phyloP scores from a whole-genome alignment of 192 early-diverging fungal species.

The Linnemannia schmuckeri region DNA sequence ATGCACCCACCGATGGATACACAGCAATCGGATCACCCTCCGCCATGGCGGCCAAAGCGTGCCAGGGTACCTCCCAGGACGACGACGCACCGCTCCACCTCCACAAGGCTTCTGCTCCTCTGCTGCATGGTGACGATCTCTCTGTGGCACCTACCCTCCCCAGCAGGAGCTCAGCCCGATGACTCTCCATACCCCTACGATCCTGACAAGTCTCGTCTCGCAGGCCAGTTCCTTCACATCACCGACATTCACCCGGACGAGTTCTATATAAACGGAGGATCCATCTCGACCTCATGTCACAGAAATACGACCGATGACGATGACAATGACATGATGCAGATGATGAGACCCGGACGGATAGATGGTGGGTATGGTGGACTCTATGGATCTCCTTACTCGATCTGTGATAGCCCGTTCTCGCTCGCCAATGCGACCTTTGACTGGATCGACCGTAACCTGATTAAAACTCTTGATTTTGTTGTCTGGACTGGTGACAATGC shows the following conservation, averaged over 20 bases:
- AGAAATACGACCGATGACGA: constrained; percentile 33
- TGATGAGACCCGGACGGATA: constrained; percentile 49
- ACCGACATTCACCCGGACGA: constrained; percentile 82
- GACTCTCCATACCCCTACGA: not conserved
- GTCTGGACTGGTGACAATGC: constrained; percentile 86
- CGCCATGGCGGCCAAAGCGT: not conserved
- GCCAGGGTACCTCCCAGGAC: not conserved
- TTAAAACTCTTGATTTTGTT: constrained; percentile 75
- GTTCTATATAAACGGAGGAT: constrained; percentile 68
- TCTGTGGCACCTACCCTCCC: constrained; percentile 15
- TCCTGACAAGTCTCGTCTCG: constrained; percentile 42
- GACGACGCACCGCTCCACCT: not conserved
- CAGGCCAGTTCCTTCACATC: constrained; percentile 79
- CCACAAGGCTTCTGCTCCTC: constrained; percentile 5
- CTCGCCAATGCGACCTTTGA: constrained; percentile 74
- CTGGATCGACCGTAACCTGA: constrained; percentile 65
- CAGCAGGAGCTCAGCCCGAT: constrained; percentile 3
- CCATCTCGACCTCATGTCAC: constrained; percentile 74
- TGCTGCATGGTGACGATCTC: constrained; percentile 25
- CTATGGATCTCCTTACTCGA: constrained; percentile 70
- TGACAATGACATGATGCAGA: constrained; percentile 8
- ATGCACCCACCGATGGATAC: not conserved
- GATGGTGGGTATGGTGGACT: constrained; percentile 58
- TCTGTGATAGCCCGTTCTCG: constrained; percentile 74
- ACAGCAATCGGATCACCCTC: not conserved